Conservation (phyloP, 2,329 filamentous ascomycete species). For the Lasiodiplodia hormozganensis region DNA sequence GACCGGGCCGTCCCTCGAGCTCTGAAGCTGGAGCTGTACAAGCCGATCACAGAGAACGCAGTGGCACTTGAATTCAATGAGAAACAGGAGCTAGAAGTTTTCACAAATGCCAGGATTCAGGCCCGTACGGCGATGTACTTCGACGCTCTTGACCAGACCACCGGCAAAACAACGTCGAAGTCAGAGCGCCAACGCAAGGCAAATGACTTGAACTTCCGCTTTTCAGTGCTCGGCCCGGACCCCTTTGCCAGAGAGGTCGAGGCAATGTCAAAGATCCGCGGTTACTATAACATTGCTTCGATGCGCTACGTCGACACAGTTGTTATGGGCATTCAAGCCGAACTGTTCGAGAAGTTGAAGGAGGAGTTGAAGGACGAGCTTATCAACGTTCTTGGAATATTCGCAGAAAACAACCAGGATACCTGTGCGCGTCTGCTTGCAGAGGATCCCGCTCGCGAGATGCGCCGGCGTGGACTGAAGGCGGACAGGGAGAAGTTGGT, state of each 20-base stretch:
- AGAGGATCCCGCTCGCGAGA: conserved; percentile 43
- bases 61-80: conserved; percentile 36
- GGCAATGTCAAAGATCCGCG: conserved; percentile 68
- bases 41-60: conserved; percentile 45
- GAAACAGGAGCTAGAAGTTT: conserved; percentile 31
- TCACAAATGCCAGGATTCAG: conserved; percentile 38
- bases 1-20: conserved; percentile 33
- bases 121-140: conserved; percentile 39
- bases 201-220: conserved; percentile 36
- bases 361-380: conserved; percentile 35
- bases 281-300: conserved; percentile 73
- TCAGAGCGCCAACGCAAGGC: conserved; percentile 41
- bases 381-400: conserved; percentile 27
- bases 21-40: conserved; percentile 42
- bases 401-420: background rate
- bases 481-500: conserved; percentile 40
- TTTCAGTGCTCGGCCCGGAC: conserved; percentile 59
- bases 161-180: conserved; percentile 31
- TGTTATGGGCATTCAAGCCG: conserved; percentile 46
- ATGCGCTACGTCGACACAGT: conserved; percentile 67
- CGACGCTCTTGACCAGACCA: conserved; percentile 33
- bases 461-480: conserved; percentile 36
- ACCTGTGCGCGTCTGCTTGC: conserved; percentile 39
- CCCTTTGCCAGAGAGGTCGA: conserved; percentile 66
- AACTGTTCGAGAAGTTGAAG: conserved; percentile 35